A percentile compares a stretch with the other conserved stretches of the same genome.
Evolutionary conservation across 1,284 basidiomycete genomes (phyloP).

Genomic region (Agaricales sp.): DNA sequence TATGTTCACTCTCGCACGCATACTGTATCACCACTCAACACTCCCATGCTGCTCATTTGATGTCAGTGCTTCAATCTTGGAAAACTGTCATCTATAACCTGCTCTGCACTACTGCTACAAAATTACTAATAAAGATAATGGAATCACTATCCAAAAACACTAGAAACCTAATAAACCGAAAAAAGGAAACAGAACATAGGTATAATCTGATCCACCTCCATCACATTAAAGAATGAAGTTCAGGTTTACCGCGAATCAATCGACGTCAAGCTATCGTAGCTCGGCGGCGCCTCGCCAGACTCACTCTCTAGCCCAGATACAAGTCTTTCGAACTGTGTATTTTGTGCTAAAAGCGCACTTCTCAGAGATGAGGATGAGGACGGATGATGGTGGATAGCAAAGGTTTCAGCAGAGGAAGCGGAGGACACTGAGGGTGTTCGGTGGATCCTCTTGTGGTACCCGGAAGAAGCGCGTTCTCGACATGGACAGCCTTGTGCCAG

Average conservation of each 20-base stretch:
- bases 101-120: not conserved
- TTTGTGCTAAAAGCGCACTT: constrained; percentile 26
- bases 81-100: not conserved
- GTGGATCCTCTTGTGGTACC: constrained; percentile 8
- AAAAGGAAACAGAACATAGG: no score
- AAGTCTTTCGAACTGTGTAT: constrained; percentile 45
- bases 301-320: constrained; percentile 55
- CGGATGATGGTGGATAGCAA: constrained; percentile 11
- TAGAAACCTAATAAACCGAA: no score
- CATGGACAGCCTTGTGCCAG: constrained; percentile 7
- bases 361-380: constrained; percentile 19
- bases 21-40: not conserved
- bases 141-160: not conserved
- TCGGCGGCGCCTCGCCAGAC: constrained; percentile 53
- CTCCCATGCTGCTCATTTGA: not conserved
- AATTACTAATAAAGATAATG: not conserved
- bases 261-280: not conserved
- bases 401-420: not conserved
- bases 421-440: not conserved
- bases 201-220: no score
- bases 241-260: no score
- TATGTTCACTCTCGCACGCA: not conserved
- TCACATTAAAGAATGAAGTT: no score
- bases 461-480: constrained; percentile 7
- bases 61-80: not conserved